Percentiles rank a stretch among this genome's conserved stretches.
Evolutionary conservation across 257 asterid genomes (phyloP).

Genomic region (Paraleonurus japonicus): DNA sequence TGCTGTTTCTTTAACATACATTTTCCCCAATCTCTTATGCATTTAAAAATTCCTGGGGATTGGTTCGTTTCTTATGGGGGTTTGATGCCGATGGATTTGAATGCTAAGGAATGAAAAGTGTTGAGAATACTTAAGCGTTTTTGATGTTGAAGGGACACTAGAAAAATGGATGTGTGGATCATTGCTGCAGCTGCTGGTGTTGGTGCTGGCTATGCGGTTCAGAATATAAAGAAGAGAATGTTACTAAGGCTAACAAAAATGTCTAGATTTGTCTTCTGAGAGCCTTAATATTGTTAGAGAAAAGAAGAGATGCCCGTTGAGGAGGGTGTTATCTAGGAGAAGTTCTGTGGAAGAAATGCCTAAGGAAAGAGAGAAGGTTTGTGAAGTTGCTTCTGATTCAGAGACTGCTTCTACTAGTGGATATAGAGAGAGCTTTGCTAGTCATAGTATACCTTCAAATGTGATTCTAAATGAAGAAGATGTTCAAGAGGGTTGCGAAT

Average conservation of each 20-base stretch:
- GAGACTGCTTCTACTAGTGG: conserved; percentile 45
- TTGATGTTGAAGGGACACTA: conserved; percentile 16
- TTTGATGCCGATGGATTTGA: conserved; percentile 16
- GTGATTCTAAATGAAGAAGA: conserved; percentile 28
- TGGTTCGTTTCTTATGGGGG: background rate
- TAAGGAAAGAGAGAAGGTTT: conserved; percentile 28
- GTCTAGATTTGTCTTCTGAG: conserved; percentile 35
- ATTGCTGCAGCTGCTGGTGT: conserved; percentile 83
- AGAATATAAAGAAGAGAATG: conserved; percentile 66
- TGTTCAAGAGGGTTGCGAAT: conserved; percentile 30
- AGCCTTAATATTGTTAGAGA: conserved; percentile 22
- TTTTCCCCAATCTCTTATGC: conserved; percentile 16
- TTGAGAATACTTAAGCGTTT: conserved; percentile 12
- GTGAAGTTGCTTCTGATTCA: conserved; percentile 25
- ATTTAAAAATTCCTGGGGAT: background rate
- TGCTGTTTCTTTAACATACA: background rate
- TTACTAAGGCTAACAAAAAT: conserved; percentile 39
- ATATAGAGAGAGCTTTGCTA: background rate
- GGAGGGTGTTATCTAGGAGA: conserved; percentile 23
- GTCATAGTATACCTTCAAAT: conserved; percentile 20
- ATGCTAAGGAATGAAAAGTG: conserved; percentile 11
- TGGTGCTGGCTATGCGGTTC: conserved; percentile 67
- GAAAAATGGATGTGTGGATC: conserved; percentile 65
- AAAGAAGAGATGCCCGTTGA: conserved; percentile 28
- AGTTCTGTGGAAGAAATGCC: conserved; percentile 27